phyloP scores from a whole-genome alignment of 176 grass and related monocot genomes.

The maize (Zea mays) region DNA sequence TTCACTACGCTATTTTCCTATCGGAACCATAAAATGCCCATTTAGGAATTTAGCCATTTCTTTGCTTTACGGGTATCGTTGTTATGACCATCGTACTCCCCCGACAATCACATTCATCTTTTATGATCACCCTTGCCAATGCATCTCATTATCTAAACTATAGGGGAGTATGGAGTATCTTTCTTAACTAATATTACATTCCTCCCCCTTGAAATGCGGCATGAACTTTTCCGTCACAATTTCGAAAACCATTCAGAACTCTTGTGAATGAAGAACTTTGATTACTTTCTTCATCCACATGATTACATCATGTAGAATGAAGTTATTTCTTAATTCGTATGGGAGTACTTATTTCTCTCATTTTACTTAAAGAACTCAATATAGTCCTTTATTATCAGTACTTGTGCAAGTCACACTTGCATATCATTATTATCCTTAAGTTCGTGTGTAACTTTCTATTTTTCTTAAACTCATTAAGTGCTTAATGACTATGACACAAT shows the following conservation, averaged over 20 bases:
- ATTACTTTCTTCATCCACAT: not conserved
- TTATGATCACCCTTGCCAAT: no score
- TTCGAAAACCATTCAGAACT: not conserved
- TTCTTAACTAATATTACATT: no score
- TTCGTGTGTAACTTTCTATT: not conserved
- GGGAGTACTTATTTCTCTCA: not conserved
- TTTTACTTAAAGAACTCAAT: not conserved
- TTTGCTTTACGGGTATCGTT: conserved; percentile 2
- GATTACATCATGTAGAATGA: not conserved
- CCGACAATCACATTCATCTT: no score
- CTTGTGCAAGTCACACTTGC: not conserved
- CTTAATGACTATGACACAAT: not conserved
- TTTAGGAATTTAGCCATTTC: not conserved
- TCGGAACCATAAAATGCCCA: not conserved
- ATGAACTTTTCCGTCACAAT: not conserved
- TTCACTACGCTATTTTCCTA: not conserved
- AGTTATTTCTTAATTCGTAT: not conserved
- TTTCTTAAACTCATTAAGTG: not conserved
- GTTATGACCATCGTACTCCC: not conserved
- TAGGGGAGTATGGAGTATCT: no score
- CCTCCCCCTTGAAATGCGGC: not conserved
- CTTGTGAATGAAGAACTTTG: not conserved
- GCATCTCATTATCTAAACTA: no score
- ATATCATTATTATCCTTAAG: no score
- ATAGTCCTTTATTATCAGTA: not conserved